Evolutionary conservation across 2,329 filamentous ascomycete species (phyloP), one percentile per base, ranked within the genome.

Genomic region (Pseudocercospora crystallina): DNA sequence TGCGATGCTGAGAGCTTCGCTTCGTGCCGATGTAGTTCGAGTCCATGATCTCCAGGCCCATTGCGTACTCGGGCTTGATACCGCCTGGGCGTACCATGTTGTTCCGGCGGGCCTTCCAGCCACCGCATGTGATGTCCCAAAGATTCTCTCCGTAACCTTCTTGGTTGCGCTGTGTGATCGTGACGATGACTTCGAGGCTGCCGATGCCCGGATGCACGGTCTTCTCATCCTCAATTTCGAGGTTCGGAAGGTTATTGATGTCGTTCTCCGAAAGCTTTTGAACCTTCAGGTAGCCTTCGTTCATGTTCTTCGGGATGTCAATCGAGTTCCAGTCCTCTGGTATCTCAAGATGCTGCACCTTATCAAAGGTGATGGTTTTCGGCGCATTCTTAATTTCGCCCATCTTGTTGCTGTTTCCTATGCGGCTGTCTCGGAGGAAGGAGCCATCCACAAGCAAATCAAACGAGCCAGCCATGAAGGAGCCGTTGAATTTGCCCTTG

Each of bases 381-480:
- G 15, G 49, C 33, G 17, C 46, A 26, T 31, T 53, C 9, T 49
- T 37, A 7, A 26, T 26, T 7, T 26, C 20, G 20, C 20, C 20
- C 20, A 3, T 46, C 53, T 30, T 33, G 13, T 15, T 35, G n/a
- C 60, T 2, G 53, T 58, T 47, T 52, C 66, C 47, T 47, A 65
- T 57, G 30, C 58, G 36, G 12, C 52, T 46, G 32, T 60, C 43
- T 2, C 34, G 36, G 33, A 62, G 65, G 62, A 50, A 67, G 43
- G 43, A 71, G 38, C 71, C 73, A 39, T 76, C 73, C 0, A 71
- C 59, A 0, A 69, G 17, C 10, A 70, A 58, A 47, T 76, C 73
- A 30, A 69, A 61, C 7, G 61, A 58, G 2, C 67, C 58, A 3
- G 49, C 32, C 5, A 66, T 44, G 7, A 67, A 65, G 49, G 60